These are phyloP conservation scores for Rhododendron griersonianum DNA, from an alignment of 148 eudicot species.

Conservation along the genomic window DNA sequence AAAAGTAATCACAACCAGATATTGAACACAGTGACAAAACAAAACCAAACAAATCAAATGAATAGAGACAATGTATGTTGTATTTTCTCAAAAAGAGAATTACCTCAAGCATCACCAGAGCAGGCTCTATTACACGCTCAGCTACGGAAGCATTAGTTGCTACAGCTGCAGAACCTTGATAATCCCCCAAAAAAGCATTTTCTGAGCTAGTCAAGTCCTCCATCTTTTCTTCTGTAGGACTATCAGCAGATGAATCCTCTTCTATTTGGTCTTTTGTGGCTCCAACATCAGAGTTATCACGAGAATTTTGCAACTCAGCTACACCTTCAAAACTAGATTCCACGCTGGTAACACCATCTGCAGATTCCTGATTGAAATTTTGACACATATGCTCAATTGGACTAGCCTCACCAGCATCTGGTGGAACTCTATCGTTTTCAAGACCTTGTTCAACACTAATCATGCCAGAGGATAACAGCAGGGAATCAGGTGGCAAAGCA, in stretches of 20 bases:
- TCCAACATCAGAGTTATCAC: slow-evolving; percentile 56
- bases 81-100: slow-evolving; percentile 2
- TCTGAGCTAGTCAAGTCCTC: slow-evolving; percentile 40
- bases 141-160: slow-evolving; percentile 72
- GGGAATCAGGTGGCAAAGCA: slow-evolving; percentile 62
- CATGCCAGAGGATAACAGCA: slow-evolving; percentile 35
- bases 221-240: slow-evolving; percentile 47
- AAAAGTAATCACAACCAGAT: neutral
- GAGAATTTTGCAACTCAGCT: slow-evolving; percentile 38
- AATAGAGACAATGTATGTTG: neutral
- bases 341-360: slow-evolving; percentile 50
- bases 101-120: slow-evolving; percentile 95
- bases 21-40: neutral
- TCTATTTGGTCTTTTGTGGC: slow-evolving; percentile 57
- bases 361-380: slow-evolving; percentile 33
- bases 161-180: slow-evolving; percentile 47
- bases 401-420: slow-evolving; percentile 30
- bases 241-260: slow-evolving; percentile 58
- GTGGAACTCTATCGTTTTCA: slow-evolving; percentile 25
- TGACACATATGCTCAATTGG: slow-evolving; percentile 43
- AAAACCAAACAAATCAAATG: neutral
- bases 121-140: slow-evolving; percentile 91
- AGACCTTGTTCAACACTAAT: slow-evolving; percentile 22
- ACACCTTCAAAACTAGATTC: slow-evolving; percentile 53
- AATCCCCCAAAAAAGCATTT: slow-evolving; percentile 32